These are phyloP conservation scores for Schizochytrium sp. DNA, from an alignment of 108 stramenopile genomes.

Conservation along the genomic window DNA sequence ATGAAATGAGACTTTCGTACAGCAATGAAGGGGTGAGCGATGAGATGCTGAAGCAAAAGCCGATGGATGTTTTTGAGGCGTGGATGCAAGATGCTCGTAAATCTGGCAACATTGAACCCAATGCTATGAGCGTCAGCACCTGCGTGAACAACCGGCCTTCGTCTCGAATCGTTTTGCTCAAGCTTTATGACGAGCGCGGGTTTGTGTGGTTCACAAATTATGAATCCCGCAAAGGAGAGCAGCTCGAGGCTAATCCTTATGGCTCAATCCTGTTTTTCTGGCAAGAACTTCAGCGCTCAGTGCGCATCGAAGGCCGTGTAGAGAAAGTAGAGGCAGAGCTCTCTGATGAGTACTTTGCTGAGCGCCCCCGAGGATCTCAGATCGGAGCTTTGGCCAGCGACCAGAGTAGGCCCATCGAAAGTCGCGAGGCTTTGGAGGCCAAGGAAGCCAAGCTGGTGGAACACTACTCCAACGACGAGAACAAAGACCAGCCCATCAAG, in stretches of 20 bases:
- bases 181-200: conserved; percentile 72
- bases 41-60: not conserved
- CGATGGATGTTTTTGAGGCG: not conserved
- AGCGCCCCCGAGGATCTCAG: conserved; percentile 72
- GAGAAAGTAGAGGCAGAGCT: conserved; percentile 71
- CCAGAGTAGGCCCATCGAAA: conserved; percentile 71
- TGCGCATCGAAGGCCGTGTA: conserved; percentile 74
- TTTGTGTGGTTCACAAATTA: conserved; percentile 78
- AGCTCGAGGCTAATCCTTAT: conserved; percentile 60
- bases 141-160: conserved; percentile 67
- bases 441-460: conserved; percentile 6
- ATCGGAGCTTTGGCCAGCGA: conserved; percentile 73
- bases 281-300: conserved; percentile 74
- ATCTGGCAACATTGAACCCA: not conserved
- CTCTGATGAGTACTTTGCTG: conserved; percentile 72
- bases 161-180: conserved; percentile 74
- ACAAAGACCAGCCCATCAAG: conserved; percentile 61
- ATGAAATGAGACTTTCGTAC: too few species aligned
- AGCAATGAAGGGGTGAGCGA: not conserved
- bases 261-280: conserved; percentile 76
- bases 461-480: conserved; percentile 18
- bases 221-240: conserved; percentile 67
- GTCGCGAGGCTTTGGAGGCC: conserved; percentile 67
- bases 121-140: not conserved
- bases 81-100: conserved; percentile 11